phyloP scores from a whole-genome alignment of 208 protist genomes.

The Trypanosoma scelopori region DNA sequence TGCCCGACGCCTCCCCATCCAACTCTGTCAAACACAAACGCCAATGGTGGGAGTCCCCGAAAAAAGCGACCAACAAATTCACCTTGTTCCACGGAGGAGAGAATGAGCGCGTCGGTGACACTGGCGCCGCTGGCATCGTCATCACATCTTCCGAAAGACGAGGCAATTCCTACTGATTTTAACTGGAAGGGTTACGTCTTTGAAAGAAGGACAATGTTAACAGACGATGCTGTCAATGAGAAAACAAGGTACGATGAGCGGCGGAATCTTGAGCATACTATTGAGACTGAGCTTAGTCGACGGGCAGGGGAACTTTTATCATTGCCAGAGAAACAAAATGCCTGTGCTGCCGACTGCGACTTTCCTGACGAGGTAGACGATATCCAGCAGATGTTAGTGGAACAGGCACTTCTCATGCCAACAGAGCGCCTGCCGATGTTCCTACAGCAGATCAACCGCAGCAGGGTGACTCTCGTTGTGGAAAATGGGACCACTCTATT shows the following conservation, averaged over 20 bases:
- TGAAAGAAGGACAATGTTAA: slow-evolving; percentile 14
- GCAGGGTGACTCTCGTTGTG: slow-evolving; percentile 72
- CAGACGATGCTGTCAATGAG: slow-evolving; percentile 27
- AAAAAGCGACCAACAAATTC: not conserved
- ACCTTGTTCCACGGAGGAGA: not conserved
- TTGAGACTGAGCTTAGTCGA: slow-evolving; percentile 64
- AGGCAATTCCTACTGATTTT: slow-evolving; percentile 24
- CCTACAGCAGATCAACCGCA: slow-evolving; percentile 75
- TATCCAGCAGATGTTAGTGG: slow-evolving; percentile 81
- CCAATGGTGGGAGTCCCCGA: not conserved
- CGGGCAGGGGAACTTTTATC: slow-evolving; percentile 70
- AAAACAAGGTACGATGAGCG: slow-evolving; percentile 32
- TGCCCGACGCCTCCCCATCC: not conserved
- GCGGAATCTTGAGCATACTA: slow-evolving; percentile 56
- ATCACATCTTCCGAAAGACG: not conserved
- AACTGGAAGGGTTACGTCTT: slow-evolving; percentile 48
- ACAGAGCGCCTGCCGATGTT: slow-evolving; percentile 69
- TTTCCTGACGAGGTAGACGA: slow-evolving; percentile 67
- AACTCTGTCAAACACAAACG: not conserved
- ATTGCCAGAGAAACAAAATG: slow-evolving; percentile 32
- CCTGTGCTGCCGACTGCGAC: slow-evolving; percentile 76
- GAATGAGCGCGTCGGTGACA: not conserved
- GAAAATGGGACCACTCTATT: slow-evolving; percentile 25
- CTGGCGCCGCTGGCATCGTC: not conserved
- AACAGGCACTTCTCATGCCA: slow-evolving; percentile 76